These are phyloP conservation scores for Penicillium paneum DNA, from an alignment of 2,329 filamentous ascomycete species.

Conservation along the genomic window DNA sequence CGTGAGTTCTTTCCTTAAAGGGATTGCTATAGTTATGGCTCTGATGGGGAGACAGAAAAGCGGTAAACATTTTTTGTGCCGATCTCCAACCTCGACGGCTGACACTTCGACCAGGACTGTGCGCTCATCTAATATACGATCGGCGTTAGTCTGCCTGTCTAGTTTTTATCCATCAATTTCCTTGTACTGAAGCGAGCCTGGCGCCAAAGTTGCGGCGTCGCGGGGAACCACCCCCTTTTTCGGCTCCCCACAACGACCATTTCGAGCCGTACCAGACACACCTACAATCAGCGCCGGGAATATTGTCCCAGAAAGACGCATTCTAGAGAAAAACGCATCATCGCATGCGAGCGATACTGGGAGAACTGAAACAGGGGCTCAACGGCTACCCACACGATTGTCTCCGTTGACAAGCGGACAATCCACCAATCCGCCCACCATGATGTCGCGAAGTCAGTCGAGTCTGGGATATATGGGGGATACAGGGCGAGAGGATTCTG, in stretches of 20 bases:
- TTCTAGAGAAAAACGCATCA: not conserved
- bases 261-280: not conserved
- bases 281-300: slow-evolving; percentile 1
- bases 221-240: slow-evolving; percentile 12
- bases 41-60: not conserved
- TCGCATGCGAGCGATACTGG: slow-evolving; percentile 3
- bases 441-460: slow-evolving; percentile 42
- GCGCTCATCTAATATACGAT: not conserved
- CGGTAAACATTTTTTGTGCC: slow-evolving; percentile 19
- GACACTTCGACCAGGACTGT: slow-evolving; percentile 10
- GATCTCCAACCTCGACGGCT: slow-evolving; percentile 16
- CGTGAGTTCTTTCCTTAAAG: too few species aligned
- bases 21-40: too few species aligned
- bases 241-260: not conserved
- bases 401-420: slow-evolving; percentile 5
- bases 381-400: slow-evolving; percentile 1
- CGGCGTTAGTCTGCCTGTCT: not conserved
- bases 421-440: slow-evolving; percentile 18
- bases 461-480: slow-evolving; percentile 36
- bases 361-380: not conserved
- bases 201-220: slow-evolving; percentile 1
- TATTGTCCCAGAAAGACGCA: not conserved
- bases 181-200: not conserved
- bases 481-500: slow-evolving; percentile 31
- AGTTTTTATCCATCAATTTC: not conserved